Evolutionary conservation across 306 rosid species (phyloP), one percentile per base, ranked within the genome.

Genomic region (Vigna nakashimae): DNA sequence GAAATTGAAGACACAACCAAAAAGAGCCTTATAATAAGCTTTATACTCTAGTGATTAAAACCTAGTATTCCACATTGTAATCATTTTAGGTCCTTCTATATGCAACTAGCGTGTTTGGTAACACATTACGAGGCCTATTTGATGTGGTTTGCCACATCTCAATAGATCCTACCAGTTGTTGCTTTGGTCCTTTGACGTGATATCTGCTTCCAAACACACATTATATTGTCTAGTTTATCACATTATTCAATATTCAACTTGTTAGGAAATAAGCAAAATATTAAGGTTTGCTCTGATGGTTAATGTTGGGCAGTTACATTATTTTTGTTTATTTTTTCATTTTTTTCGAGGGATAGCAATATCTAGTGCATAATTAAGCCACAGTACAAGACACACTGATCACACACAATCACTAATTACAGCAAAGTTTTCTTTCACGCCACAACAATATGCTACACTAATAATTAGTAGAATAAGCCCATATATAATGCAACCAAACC

Each of bases 11-110:
- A 10, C 48, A 42, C 48, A 43, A 11, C 11, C 49, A 43, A 11
- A 30, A 43, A 43, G 49, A 43, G 49, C 49, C 14, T 43, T 11
- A 43, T 38, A 15, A 60, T 28, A 79, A 46, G 24, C 11, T 70
- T 10, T 71, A 51, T 18, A 71, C 28, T 38, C 30, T 24, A 36
- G 34, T 2, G 68, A 7, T 26, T 34, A 63, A 30, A 69, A 42
- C 46, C 66, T 75, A 3, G 62, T 49, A 26, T 63, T n/a, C 12
- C 55, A 70, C 71, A 49, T 59, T 70, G 48, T 40, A 70, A 16
- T 34, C 1, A 32, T 49, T 40, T 50, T 16, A 34, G 18, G 65
- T 45, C 56, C 65, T 55, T 53, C 77, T 71, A 12, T 4, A n/a
- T 40, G 40, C 15, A 17, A 10, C 18, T 11, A 12, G 15, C 14